Evolutionary conservation across 176 grass and related monocot species (phyloP).

Genomic region (Saccharum spontaneum): DNA sequence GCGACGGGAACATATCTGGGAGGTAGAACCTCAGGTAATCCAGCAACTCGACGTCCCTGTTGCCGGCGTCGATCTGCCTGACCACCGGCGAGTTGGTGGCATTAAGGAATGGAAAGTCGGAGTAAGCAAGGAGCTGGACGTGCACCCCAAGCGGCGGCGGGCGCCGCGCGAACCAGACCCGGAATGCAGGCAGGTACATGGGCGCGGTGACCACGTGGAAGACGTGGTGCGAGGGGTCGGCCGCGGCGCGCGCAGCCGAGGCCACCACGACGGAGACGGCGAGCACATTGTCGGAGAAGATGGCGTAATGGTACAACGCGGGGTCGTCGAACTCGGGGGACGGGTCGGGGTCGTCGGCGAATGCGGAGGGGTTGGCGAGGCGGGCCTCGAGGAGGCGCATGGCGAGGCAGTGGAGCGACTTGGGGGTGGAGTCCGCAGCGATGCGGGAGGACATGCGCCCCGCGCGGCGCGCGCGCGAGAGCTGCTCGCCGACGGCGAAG

Average conservation of each 20-base stretch:
- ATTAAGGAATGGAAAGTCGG: conserved; percentile 76
- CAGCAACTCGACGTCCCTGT: conserved; percentile 63
- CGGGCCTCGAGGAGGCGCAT: conserved; percentile 95
- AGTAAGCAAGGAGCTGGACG: conserved; percentile 70
- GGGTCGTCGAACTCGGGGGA: conserved; percentile 46
- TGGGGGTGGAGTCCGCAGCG: conserved; percentile 83
- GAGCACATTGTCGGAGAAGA: conserved; percentile 94
- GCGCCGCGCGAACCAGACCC: conserved; percentile 69
- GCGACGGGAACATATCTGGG: conserved; percentile 76
- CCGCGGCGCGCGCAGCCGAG: conserved; percentile 62
- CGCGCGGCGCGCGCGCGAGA: conserved; percentile 55
- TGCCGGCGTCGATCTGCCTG: conserved; percentile 67
- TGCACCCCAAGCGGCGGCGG: conserved; percentile 66
- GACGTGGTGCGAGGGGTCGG: conserved; percentile 72
- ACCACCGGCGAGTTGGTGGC: conserved; percentile 80
- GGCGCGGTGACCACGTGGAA: conserved; percentile 94
- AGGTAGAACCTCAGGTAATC: conserved; percentile 93
- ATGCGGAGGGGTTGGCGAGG: conserved; percentile 54
- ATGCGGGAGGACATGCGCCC: conserved; percentile 78
- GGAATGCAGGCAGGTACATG: conserved; percentile 83
- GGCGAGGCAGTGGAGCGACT: conserved; percentile 94
- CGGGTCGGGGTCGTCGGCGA: conserved; percentile 47
- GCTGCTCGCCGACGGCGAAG: conserved; percentile 86
- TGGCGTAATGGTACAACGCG: conserved; percentile 70
- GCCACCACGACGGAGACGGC: conserved; percentile 80